phyloP scores from a whole-genome alignment of 768 basidiomycete species.

The Amanita jacksonii region DNA sequence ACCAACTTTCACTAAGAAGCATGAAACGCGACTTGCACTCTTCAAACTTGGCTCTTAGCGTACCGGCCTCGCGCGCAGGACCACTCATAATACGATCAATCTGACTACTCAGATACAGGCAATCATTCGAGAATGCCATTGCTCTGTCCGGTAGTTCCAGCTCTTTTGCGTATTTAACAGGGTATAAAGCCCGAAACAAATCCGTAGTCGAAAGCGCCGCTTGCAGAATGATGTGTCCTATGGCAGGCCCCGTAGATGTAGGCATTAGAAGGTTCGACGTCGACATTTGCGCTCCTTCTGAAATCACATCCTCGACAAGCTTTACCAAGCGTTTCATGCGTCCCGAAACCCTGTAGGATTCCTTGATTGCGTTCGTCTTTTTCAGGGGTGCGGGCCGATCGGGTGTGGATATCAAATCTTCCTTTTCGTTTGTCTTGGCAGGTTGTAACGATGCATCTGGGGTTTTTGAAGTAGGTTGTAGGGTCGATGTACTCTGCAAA shows the following conservation, averaged over 20 bases:
- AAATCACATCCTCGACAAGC: slow-evolving; percentile 51
- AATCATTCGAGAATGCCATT: slow-evolving; percentile 81
- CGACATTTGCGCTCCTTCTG: slow-evolving; percentile 58
- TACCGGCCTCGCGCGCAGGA: slow-evolving; percentile 10
- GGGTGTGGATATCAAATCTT: slow-evolving; percentile 6
- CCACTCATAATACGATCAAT: slow-evolving; percentile 28
- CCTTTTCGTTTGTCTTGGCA: slow-evolving; percentile 14
- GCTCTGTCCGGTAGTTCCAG: slow-evolving; percentile 42
- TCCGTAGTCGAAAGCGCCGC: slow-evolving; percentile 63
- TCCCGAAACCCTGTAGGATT: slow-evolving; percentile 52
- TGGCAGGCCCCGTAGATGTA: slow-evolving; percentile 21
- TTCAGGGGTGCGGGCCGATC: slow-evolving; percentile 18
- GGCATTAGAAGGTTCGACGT: slow-evolving; percentile 43
- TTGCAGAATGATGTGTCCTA: slow-evolving; percentile 50
- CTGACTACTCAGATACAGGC: slow-evolving; percentile 52
- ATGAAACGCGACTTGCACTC: slow-evolving; percentile 45
- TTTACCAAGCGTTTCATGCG: slow-evolving; percentile 43
- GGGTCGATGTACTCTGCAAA: background rate
- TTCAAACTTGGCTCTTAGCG: slow-evolving; percentile 35
- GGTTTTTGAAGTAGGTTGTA: slow-evolving; percentile 10
- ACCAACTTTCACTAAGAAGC: slow-evolving; percentile 59
- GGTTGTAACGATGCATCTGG: slow-evolving; percentile 12
- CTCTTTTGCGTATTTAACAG: slow-evolving; percentile 42
- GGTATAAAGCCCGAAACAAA: slow-evolving; percentile 71
- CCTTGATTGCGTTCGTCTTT: slow-evolving; percentile 25